These are phyloP conservation scores for Daldinia grandis DNA, from an alignment of 495 filamentous ascomycete species.

Conservation along the genomic window DNA sequence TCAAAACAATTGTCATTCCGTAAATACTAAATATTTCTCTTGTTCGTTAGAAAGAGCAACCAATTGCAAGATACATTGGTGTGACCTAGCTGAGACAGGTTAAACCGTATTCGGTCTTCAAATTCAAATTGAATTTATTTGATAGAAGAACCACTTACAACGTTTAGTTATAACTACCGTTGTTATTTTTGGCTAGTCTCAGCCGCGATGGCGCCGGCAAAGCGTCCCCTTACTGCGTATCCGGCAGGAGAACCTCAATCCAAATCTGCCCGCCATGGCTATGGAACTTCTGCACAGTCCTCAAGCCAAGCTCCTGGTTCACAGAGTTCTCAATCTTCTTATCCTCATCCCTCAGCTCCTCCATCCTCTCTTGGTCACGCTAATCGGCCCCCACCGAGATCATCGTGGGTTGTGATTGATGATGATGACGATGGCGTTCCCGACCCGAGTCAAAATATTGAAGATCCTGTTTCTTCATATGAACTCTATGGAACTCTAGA, in stretches of 20 bases:
- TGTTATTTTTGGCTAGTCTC: not conserved
- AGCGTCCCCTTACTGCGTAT: slow-evolving; percentile 11
- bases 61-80: not conserved
- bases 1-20: not conserved
- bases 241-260: slow-evolving; percentile 3
- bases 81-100: not conserved
- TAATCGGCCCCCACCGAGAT: slow-evolving; percentile 24
- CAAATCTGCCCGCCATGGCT: slow-evolving; percentile 41
- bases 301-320: slow-evolving; percentile 12
- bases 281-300: slow-evolving; percentile 20
- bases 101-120: not conserved
- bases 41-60: not conserved
- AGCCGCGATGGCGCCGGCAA: slow-evolving; percentile 21
- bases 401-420: slow-evolving; percentile 41
- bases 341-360: slow-evolving; percentile 9
- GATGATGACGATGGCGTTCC: slow-evolving; percentile 53
- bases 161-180: not conserved
- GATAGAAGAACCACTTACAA: not conserved
- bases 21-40: not conserved
- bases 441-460: slow-evolving; percentile 61
- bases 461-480: slow-evolving; percentile 41
- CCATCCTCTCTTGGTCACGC: slow-evolving; percentile 27
- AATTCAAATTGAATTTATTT: not conserved
- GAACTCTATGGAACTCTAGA: slow-evolving; percentile 51
- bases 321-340: slow-evolving; percentile 26